phyloP scores from a whole-genome alignment of 805 yeast genomes.

The Barnettozyma californica region DNA sequence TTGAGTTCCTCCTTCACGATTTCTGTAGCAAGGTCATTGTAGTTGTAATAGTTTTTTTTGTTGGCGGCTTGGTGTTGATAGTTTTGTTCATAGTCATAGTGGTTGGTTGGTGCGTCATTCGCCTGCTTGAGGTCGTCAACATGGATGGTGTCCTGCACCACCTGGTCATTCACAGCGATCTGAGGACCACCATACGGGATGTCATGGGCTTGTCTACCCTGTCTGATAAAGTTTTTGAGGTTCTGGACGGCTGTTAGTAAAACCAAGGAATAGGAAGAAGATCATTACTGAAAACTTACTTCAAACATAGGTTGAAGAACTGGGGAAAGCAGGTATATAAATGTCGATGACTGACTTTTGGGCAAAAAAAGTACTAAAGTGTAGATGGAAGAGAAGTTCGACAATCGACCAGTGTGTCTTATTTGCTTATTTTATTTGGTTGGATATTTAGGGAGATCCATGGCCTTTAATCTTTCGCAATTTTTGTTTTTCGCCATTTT shows the following conservation, averaged over 20 bases:
- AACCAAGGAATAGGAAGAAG: too few species aligned
- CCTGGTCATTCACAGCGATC: not conserved
- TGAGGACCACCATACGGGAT: not conserved
- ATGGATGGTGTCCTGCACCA: not conserved
- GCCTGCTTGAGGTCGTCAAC: slow-evolving; percentile 1
- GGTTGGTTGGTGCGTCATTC: not conserved
- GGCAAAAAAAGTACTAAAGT: not conserved
- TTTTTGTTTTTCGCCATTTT: not conserved
- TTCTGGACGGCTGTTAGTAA: slow-evolving; percentile 24
- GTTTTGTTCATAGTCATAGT: slow-evolving; percentile 1
- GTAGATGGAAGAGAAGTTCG: not conserved
- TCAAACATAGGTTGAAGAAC: not conserved
- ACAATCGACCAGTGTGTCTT: not conserved
- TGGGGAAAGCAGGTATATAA: not conserved
- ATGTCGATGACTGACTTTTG: not conserved
- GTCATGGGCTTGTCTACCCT: slow-evolving; percentile 35
- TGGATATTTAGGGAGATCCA: not conserved
- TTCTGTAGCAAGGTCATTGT: slow-evolving; percentile 24
- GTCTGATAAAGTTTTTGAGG: slow-evolving; percentile 38
- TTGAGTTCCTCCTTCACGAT: slow-evolving; percentile 22
- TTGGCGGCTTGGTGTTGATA: slow-evolving; percentile 3
- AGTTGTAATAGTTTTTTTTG: slow-evolving; percentile 16
- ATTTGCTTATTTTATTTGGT: not conserved
- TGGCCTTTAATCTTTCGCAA: not conserved
- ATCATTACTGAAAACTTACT: not conserved